Evolutionary conservation across 139 green algal genomes (phyloP), one percentile per base, ranked within the genome.

Genomic region (Zygnema cylindricum): DNA sequence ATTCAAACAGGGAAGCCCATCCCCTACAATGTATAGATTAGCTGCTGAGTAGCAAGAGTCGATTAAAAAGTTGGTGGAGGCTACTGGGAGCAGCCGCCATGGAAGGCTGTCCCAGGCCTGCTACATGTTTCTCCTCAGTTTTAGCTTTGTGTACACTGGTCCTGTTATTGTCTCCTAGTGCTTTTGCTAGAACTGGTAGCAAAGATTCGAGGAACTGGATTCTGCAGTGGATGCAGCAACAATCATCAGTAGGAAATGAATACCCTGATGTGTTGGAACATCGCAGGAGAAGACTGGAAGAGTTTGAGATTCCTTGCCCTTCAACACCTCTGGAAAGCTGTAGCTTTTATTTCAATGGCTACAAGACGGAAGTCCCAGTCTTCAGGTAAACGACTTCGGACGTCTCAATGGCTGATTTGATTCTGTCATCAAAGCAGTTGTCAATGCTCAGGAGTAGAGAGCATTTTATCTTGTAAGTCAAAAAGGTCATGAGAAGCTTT

Each of bases 261-360:
- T 63, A 16, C 49, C n/a, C n/a, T n/a, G n/a, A n/a, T n/a, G n/a
- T n/a, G n/a, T n/a, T n/a, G n/a, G n/a, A n/a, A n/a, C n/a, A n/a
- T n/a, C n/a, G n/a, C n/a, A n/a, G n/a, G n/a, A n/a, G n/a, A n/a
- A n/a, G n/a, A n/a, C n/a, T 63, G 49, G 49, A 63, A 63, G 7
- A 7, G 7, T 63, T 25, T 63, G 49, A 7, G 49, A 25, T 63
- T 63, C 49, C 49, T 63, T 86, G 81, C 11, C 81, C 81, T n/a
- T 69, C 43, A 25, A 36, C 40, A 0, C 81, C 81, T 38, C 30
- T 86, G 23, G 42, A 69, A 1, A 43, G 43, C n/a, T 86, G 81
- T 54, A 54, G 54, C 81, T 86, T 86, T 54, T 86, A 79, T 54
- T 86, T 86, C 25, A 69, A 86, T 1, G 81, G 81, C 1, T 55